Conservation (phyloP, 805 yeast species). For the Yamadazyma ubonensis region DNA sequence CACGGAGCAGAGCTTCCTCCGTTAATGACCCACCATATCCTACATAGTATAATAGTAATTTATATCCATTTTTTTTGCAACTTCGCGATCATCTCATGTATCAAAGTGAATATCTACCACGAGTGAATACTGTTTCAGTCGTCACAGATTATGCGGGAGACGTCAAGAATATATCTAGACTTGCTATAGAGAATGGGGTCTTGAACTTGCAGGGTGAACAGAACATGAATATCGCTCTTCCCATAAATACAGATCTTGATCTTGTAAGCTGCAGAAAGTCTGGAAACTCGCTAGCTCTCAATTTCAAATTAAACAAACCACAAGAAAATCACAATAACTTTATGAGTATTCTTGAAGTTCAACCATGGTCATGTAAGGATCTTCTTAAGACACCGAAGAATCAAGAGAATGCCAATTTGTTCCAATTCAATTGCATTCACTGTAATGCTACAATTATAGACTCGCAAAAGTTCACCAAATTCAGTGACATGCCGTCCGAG, state of each 20-base stretch:
- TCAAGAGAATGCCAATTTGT: slow-evolving; percentile 19
- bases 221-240: background rate
- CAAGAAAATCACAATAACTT: slow-evolving; percentile 4
- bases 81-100: slow-evolving; percentile 23
- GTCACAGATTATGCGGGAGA: slow-evolving; percentile 15
- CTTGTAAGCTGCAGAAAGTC: slow-evolving; percentile 3
- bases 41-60: background rate
- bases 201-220: background rate
- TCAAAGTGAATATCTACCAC: slow-evolving; percentile 23
- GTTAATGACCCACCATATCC: slow-evolving; percentile 14
- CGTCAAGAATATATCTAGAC: slow-evolving; percentile 8
- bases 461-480: slow-evolving; percentile 27
- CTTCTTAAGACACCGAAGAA: slow-evolving; percentile 34
- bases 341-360: slow-evolving; percentile 11
- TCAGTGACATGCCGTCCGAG: slow-evolving; percentile 82
- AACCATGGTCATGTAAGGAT: slow-evolving; percentile 46
- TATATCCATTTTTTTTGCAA: background rate
- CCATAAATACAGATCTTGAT: slow-evolving; percentile 1
- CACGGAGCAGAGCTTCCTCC: slow-evolving; percentile 10
- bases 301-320: background rate
- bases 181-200: background rate
- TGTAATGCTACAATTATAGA: slow-evolving; percentile 32
- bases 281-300: background rate
- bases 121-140: slow-evolving; percentile 20
- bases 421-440: slow-evolving; percentile 27